Percentiles rank a stretch among this genome's conserved stretches.
These are phyloP conservation scores for Zopfochytrium polystomum DNA, from an alignment of 371 early-diverging fungal species.

Conservation along the genomic window DNA sequence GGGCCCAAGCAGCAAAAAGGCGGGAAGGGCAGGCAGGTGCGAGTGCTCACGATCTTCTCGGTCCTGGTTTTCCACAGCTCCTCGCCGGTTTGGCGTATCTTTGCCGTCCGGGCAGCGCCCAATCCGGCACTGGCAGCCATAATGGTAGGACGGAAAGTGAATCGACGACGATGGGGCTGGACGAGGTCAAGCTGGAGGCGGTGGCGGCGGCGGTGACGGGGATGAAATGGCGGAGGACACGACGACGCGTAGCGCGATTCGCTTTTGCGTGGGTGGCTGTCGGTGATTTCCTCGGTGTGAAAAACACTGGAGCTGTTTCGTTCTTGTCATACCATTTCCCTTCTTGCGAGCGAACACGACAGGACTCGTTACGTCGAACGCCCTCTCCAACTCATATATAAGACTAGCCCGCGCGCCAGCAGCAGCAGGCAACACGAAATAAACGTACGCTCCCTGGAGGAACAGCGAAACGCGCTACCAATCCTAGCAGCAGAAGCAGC, in stretches of 20 bases:
- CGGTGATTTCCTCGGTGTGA: neutral
- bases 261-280: neutral
- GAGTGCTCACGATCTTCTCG: slow-evolving; percentile 83
- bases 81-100: slow-evolving; percentile 62
- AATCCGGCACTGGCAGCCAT: too few relatives aligned
- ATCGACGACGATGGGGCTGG: too few relatives aligned
- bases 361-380: neutral
- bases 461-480: neutral
- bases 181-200: neutral
- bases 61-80: slow-evolving; percentile 92
- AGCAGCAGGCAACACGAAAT: too few relatives aligned
- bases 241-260: neutral
- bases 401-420: too few relatives aligned
- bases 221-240: neutral
- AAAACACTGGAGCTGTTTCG: neutral
- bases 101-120: slow-evolving; percentile 2
- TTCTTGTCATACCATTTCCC: neutral
- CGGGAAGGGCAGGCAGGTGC: too few relatives aligned
- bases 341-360: slow-evolving; percentile 3
- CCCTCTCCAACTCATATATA: neutral
- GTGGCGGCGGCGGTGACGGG: neutral
- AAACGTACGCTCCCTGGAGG: neutral
- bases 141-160: too few relatives aligned
- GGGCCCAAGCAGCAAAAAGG: neutral
- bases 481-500: neutral